Conservation (phyloP, 495 filamentous ascomycete species). For the Penicillium canescens region DNA sequence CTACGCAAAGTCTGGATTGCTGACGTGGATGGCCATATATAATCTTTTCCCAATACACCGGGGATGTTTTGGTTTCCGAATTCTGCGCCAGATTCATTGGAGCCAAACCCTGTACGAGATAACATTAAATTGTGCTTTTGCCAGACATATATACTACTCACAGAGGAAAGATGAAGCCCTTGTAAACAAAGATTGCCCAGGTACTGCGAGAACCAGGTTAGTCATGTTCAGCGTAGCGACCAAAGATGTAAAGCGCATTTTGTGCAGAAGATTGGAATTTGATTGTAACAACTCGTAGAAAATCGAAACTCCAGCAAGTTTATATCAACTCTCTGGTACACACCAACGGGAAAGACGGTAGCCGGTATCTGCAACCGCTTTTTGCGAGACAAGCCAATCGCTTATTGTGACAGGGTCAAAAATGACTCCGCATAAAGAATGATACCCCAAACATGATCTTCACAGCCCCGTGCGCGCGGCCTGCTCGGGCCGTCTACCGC, state of each 20-base stretch:
- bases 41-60: conserved; percentile 54
- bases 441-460: too few species aligned
- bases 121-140: background rate
- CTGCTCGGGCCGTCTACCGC: background rate
- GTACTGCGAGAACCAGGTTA: background rate
- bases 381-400: too few species aligned
- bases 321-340: background rate
- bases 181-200: background rate
- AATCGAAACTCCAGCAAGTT: background rate
- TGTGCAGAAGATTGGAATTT: background rate
- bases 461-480: background rate
- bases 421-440: too few species aligned
- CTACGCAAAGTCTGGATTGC: conserved; percentile 54
- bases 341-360: too few species aligned
- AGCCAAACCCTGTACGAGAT: conserved; percentile 2
- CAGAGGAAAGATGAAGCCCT: conserved; percentile 4
- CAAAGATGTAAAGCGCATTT: conserved; percentile 1
- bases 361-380: too few species aligned
- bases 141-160: background rate
- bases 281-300: too few species aligned
- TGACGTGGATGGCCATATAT: conserved; percentile 57
- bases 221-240: background rate
- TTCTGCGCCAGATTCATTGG: conserved; percentile 5
- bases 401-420: too few species aligned
- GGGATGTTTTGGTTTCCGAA: conserved; percentile 38